Evolutionary conservation across 2,329 filamentous ascomycete species (phyloP).

Genomic region (Fusarium penzigii): DNA sequence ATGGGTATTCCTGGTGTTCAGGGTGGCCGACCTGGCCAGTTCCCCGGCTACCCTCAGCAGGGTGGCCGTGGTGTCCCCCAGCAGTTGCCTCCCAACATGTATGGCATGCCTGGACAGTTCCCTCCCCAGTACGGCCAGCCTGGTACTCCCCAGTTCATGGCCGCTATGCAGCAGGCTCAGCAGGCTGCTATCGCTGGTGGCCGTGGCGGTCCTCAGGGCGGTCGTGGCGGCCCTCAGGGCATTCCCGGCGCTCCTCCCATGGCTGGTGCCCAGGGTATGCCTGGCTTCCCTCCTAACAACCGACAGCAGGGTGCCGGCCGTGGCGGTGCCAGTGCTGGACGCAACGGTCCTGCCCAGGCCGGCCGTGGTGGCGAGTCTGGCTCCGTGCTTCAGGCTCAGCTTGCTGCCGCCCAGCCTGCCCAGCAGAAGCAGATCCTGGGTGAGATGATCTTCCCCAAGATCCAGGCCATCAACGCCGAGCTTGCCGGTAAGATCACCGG

Average conservation of each 20-base stretch:
- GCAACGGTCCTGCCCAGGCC: conserved; percentile 50
- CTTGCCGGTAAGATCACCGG: conserved; percentile 99
- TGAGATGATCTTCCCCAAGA: conserved; percentile 98
- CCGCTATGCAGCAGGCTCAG: conserved; percentile 79
- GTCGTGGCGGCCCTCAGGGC: conserved; percentile 59
- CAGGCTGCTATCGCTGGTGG: conserved; percentile 61
- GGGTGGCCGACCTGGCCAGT: conserved; percentile 82
- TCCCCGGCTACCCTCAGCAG: conserved; percentile 82
- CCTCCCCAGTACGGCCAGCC: conserved; percentile 80
- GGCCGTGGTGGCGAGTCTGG: conserved; percentile 43
- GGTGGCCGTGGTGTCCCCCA: conserved; percentile 86
- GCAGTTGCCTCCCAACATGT: conserved; percentile 85
- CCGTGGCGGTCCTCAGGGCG: conserved; percentile 65
- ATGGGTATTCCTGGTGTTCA: conserved; percentile 72
- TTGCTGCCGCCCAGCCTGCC: conserved; percentile 57
- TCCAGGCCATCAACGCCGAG: conserved; percentile 89
- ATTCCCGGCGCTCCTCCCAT: conserved; percentile 73
- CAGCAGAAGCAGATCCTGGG: conserved; percentile 99
- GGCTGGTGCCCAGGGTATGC: conserved; percentile 51
- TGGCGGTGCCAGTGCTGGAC: conserved; percentile 42
- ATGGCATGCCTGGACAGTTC: conserved; percentile 77
- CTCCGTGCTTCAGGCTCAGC: conserved; percentile 57
- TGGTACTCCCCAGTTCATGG: conserved; percentile 76
- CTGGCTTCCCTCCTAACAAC: conserved; percentile 59
- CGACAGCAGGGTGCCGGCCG: conserved; percentile 55